phyloP scores from a whole-genome alignment of 2,329 filamentous ascomycete species.

The Aspergillus aculeatinus region DNA sequence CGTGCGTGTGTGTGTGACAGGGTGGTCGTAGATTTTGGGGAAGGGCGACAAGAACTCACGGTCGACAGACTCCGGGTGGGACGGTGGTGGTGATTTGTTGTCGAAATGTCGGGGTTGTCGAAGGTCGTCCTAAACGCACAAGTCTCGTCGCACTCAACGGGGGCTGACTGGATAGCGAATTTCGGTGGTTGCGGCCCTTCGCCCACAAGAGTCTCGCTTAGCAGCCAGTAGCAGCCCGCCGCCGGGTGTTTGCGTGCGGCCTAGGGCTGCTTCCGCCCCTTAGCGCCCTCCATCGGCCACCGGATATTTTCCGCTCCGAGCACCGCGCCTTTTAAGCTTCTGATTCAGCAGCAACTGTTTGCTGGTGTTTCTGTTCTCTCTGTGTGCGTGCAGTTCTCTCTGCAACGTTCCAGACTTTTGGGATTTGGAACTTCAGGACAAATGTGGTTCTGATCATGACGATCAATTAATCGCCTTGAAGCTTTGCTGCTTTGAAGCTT shows the following conservation, averaged over 20 bases:
- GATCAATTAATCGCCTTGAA: not conserved
- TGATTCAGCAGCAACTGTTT: conserved; percentile 25
- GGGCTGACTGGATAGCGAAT: conserved; percentile 31
- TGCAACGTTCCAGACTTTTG: not conserved
- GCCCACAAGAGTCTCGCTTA: conserved; percentile 45
- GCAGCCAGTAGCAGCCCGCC: conserved; percentile 33
- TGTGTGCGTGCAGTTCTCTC: not conserved
- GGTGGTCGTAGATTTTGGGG: not conserved
- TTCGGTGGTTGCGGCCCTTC: conserved; percentile 35
- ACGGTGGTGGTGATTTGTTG: conserved; percentile 38
- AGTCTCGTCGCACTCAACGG: conserved; percentile 26
- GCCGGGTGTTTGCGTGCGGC: conserved; percentile 24
- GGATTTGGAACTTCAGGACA: not conserved
- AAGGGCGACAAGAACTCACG: conserved; percentile 35
- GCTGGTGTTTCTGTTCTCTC: conserved; percentile 1
- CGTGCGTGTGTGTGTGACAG: conserved; percentile 12
- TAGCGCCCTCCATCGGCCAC: conserved; percentile 12
- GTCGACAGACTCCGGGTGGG: conserved; percentile 41
- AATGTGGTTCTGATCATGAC: conserved; percentile 6
- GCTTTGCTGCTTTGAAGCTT: not conserved
- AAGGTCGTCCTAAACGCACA: conserved; percentile 36
- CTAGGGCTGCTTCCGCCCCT: conserved; percentile 36
- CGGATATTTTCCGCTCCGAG: conserved; percentile 27
- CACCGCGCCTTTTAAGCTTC: conserved; percentile 22
- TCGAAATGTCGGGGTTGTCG: conserved; percentile 43